Percentiles rank a stretch among this genome's conserved stretches.
phyloP scores from a whole-genome alignment of 345 rosid genomes.

The Lumnitzera littorea region DNA sequence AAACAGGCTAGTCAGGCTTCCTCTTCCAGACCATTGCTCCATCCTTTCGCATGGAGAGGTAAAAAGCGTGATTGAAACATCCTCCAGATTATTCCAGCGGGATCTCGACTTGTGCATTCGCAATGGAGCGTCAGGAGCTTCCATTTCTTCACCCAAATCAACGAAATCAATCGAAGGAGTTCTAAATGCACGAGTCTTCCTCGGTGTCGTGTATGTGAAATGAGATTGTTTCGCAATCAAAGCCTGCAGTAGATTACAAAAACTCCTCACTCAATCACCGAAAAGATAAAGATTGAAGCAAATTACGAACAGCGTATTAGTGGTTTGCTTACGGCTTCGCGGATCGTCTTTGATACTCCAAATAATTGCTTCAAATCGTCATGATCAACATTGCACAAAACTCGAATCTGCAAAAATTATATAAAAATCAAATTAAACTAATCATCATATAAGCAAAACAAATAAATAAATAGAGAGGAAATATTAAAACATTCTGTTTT shows the following conservation, averaged over 20 bases:
- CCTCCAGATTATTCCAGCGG: constrained; percentile 32
- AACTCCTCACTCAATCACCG: constrained; percentile 1
- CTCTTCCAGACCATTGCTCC: too few relatives aligned
- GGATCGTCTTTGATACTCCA: constrained; percentile 52
- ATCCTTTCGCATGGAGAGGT: constrained; percentile 17
- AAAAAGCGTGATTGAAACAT: constrained; percentile 50
- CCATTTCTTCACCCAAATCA: constrained; percentile 27
- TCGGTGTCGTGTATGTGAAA: constrained; percentile 67
- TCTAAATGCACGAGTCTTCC: constrained; percentile 42
- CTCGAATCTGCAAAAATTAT: constrained; percentile 35
- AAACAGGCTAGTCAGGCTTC: too few relatives aligned
- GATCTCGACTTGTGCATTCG: constrained; percentile 23
- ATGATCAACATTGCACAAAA: constrained; percentile 63
- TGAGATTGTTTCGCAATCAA: constrained; percentile 44
- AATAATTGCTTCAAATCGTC: constrained; percentile 61
- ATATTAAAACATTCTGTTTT: not conserved
- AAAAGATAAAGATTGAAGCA: not conserved
- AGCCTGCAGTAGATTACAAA: constrained; percentile 34
- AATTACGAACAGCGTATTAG: not conserved
- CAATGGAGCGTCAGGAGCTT: constrained; percentile 64
- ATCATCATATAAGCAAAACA: constrained; percentile 3
- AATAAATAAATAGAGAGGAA: constrained; percentile 1
- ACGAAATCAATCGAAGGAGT: constrained; percentile 19
- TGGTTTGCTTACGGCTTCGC: constrained; percentile 57
- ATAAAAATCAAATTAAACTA: not conserved